Evolutionary conservation across 2,329 filamentous ascomycete genomes (phyloP), one percentile per base, ranked within the genome.

Genomic region (Pezicula radicicola): DNA sequence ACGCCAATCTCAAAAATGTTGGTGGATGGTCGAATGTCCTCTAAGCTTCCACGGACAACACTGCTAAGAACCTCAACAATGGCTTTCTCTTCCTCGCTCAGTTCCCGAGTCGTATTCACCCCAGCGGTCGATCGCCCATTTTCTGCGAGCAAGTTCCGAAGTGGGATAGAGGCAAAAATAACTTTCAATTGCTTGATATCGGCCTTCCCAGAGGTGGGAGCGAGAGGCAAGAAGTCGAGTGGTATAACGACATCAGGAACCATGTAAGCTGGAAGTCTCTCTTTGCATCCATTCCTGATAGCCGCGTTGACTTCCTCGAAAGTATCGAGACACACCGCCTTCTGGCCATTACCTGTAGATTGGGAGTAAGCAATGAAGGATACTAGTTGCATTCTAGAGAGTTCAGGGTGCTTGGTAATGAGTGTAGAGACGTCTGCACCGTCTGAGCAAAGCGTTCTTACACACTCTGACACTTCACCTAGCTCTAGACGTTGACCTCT

Each of bases 1-100:
- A 72, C 50, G 0, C 69, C 70, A 15, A 72, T 58, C 46, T 68
- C 64, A 41, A 72, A 72, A 13, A 72, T 64, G 15, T 66, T 69
- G 2, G 64, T 68, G 49, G 61, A 46, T 1, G 57, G 58, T 1
- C 46, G 50, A 10, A 68, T 55, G 5, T 49, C 52, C 1, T 53
- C 50, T 13, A 49, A 44, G 10, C 65, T 59, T 15, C 52, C 50
- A 9, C 55, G 49, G 19, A 66, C 53, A 18, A 65, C 55, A 21
- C 46, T 48, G 41, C 55, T 60, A 3, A 70, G 59, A 28, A 60
- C 56, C 6, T 51, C 57, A 15, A 62, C 56, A n/a, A 67, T 52
- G 6, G 52, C 51, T 36, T 62, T 53, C 40, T 68, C 66, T 19
- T 66, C 60, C 7, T 46, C 18, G 13, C 53, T 66, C n/a, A 65